phyloP scores from a whole-genome alignment of 805 yeast species.

The Candida ortonii region DNA sequence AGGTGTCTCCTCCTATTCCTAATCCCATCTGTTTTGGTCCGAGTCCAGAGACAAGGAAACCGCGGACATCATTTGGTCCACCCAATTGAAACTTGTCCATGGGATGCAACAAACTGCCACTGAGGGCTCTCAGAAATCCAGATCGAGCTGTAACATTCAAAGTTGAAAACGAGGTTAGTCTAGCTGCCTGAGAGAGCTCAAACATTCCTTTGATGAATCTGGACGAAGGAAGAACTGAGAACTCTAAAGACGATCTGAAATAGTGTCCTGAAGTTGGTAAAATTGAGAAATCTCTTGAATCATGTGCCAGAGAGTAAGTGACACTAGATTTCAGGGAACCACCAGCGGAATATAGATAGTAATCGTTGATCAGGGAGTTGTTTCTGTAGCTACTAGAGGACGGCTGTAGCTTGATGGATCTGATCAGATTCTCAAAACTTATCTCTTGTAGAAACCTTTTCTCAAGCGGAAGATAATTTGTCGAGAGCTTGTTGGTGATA shows the following conservation, averaged over 20 bases:
- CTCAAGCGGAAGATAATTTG: constrained; percentile 33
- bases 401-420: constrained; percentile 34
- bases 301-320: constrained; percentile 39
- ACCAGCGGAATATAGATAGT: constrained; percentile 40
- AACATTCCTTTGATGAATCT: constrained; percentile 41
- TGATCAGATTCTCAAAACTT: constrained; percentile 41
- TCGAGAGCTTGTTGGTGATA: constrained; percentile 38
- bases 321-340: constrained; percentile 44
- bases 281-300: constrained; percentile 42
- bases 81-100: constrained; percentile 55
- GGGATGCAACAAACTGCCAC: constrained; percentile 31
- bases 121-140: constrained; percentile 26
- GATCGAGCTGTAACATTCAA: constrained; percentile 24
- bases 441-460: constrained; percentile 45
- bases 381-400: constrained; percentile 26
- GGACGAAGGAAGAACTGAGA: constrained; percentile 26
- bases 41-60: constrained; percentile 49
- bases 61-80: constrained; percentile 59
- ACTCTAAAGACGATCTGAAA: constrained; percentile 30
- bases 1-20: constrained; percentile 52
- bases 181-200: constrained; percentile 38
- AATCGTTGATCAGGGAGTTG: constrained; percentile 32
- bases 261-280: constrained; percentile 43
- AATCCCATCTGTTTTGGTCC: constrained; percentile 53
- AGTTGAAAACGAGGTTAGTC: constrained; percentile 18